Conservation (phyloP, 225 moss, liverwort and hornwort genomes). For the Straminergon stramineum region DNA sequence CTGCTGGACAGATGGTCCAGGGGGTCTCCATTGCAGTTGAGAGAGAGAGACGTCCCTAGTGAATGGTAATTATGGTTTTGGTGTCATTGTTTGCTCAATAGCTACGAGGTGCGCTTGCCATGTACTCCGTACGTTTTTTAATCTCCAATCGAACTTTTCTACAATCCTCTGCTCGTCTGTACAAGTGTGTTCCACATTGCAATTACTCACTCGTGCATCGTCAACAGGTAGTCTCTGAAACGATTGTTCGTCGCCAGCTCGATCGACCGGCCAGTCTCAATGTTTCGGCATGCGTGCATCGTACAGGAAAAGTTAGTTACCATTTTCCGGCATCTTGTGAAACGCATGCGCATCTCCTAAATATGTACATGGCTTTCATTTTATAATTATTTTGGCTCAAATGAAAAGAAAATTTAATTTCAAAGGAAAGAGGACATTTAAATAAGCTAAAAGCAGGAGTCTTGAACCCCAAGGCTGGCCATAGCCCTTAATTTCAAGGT, state of each 20-base stretch:
- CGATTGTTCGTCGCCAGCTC: neutral
- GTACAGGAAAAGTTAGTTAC: neutral
- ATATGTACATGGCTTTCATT: neutral
- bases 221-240: neutral
- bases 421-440: neutral
- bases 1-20: too few species aligned
- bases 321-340: neutral
- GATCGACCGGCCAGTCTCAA: neutral
- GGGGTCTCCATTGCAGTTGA: too few species aligned
- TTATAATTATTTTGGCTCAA: neutral
- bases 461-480: neutral
- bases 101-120: neutral
- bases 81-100: neutral
- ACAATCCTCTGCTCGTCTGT: neutral
- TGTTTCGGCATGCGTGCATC: neutral
- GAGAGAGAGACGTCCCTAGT: neutral
- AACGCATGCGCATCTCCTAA: neutral
- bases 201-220: neutral
- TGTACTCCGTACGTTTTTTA: neutral
- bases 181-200: neutral
- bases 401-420: neutral
- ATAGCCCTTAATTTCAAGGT: neutral
- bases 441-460: neutral
- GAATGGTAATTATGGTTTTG: neutral
- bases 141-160: neutral